These are phyloP conservation scores for Cordyceps cateniannulata DNA, from an alignment of 2,329 filamentous ascomycete genomes.

Conservation along the genomic window DNA sequence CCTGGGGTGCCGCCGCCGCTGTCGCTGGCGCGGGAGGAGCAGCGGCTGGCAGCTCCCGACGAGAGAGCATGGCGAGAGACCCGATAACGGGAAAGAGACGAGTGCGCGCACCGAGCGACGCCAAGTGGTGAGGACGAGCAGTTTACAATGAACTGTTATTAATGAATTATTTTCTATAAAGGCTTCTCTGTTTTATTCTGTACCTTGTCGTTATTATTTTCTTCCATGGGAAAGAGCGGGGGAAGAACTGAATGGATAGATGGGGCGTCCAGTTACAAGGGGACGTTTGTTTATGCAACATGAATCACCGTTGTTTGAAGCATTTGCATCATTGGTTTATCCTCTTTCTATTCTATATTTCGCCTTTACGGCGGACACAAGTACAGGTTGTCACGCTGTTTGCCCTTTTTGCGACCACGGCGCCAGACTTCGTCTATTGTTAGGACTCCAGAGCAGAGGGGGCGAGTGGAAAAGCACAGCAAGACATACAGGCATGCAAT, in stretches of 20 bases:
- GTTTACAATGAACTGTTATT: background rate
- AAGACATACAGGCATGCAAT: no score
- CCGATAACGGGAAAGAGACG: background rate
- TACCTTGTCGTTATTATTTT: background rate
- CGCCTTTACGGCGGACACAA: no score
- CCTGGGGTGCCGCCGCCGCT: slow-evolving; percentile 13
- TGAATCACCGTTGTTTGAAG: background rate
- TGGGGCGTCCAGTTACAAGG: background rate
- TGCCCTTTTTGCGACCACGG: no score
- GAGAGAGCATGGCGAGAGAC: background rate
- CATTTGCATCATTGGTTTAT: background rate
- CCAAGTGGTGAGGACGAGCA: background rate
- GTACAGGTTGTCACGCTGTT: no score
- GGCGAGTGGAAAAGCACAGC: no score
- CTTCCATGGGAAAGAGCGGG: background rate
- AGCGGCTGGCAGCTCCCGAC: background rate
- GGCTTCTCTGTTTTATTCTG: background rate
- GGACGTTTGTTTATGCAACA: background rate
- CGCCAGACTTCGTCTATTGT: no score
- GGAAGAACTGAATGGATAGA: background rate
- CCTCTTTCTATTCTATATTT: no score
- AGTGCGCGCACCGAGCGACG: slow-evolving; percentile 6
- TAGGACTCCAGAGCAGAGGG: no score
- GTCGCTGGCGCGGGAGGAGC: slow-evolving; percentile 14
- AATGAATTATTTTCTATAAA: background rate